Conservation (phyloP, 306 rosid genomes). For the Fragaria nilgerrensis region DNA sequence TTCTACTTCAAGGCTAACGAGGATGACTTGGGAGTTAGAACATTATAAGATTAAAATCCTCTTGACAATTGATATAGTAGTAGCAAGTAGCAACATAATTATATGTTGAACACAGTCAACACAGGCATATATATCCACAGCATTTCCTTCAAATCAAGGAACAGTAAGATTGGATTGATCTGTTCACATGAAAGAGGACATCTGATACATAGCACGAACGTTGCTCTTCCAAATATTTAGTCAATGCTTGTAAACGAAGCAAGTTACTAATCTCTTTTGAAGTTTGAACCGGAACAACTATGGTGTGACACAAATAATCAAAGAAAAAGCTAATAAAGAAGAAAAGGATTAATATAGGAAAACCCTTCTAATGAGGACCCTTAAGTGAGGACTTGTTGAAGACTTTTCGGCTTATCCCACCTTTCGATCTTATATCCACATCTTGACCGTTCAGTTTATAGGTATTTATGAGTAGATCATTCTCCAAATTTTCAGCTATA, state of each 20-base stretch:
- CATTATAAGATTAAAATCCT: slow-evolving; percentile 19
- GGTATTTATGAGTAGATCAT: too few relatives aligned
- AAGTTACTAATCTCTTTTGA: not conserved
- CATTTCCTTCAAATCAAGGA: not conserved
- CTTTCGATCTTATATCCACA: too few relatives aligned
- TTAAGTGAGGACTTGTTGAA: too few relatives aligned
- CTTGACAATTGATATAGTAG: not conserved
- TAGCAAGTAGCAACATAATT: not conserved
- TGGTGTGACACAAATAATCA: too few relatives aligned
- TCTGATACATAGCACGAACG: not conserved
- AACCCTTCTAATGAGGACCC: too few relatives aligned
- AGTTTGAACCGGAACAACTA: too few relatives aligned
- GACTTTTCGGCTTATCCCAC: too few relatives aligned
- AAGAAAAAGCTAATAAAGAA: not conserved
- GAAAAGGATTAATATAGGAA: not conserved
- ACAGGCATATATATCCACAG: not conserved
- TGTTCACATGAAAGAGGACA: not conserved
- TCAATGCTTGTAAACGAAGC: not conserved
- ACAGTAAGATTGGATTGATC: not conserved
- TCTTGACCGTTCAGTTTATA: too few relatives aligned
- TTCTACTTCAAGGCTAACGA: slow-evolving; percentile 15
- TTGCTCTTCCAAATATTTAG: not conserved
- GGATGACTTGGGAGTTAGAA: slow-evolving; percentile 24
- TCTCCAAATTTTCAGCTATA: too few relatives aligned
- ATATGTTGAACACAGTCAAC: not conserved